Evolutionary conservation across 2,329 filamentous ascomycete genomes (phyloP).

Genomic region (Sarocladium kiliense): DNA sequence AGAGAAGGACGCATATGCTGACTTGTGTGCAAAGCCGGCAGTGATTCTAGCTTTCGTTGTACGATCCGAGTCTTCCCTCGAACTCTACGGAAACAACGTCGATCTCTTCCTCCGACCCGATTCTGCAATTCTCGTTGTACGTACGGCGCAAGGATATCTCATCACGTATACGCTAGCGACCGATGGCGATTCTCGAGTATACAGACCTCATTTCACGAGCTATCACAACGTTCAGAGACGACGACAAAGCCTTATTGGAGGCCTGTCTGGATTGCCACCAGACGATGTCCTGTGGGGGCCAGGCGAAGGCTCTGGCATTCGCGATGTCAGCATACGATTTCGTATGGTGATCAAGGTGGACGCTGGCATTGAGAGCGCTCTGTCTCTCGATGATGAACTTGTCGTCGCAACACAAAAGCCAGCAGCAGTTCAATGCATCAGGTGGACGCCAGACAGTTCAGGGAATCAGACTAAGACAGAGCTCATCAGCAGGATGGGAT

Average conservation of each 20-base stretch:
- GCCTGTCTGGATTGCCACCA: slow-evolving; percentile 47
- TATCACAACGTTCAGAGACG: slow-evolving; percentile 58
- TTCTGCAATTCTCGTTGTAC: slow-evolving; percentile 85
- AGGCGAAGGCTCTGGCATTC: slow-evolving; percentile 76
- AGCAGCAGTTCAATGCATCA: slow-evolving; percentile 92
- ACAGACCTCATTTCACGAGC: slow-evolving; percentile 73
- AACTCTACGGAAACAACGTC: slow-evolving; percentile 79
- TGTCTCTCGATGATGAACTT: slow-evolving; percentile 89
- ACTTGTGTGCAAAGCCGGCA: slow-evolving; percentile 60
- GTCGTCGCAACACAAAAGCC: slow-evolving; percentile 89
- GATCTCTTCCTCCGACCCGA: slow-evolving; percentile 85
- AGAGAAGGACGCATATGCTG: background rate
- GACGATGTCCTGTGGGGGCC: slow-evolving; percentile 66
- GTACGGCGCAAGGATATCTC: slow-evolving; percentile 78
- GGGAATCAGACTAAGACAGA: slow-evolving; percentile 88
- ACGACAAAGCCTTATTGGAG: slow-evolving; percentile 55
- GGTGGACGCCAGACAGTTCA: slow-evolving; percentile 80
- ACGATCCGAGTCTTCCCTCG: slow-evolving; percentile 73
- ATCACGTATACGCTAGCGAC: slow-evolving; percentile 92
- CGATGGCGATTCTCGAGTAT: slow-evolving; percentile 76
- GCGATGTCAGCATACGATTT: slow-evolving; percentile 86
- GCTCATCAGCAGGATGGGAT: slow-evolving; percentile 79
- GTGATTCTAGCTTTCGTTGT: slow-evolving; percentile 81
- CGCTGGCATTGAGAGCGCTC: slow-evolving; percentile 80
- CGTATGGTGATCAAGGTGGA: slow-evolving; percentile 98